These are phyloP conservation scores for Nicotiana otophora DNA, from an alignment of 257 asterid genomes.

Conservation along the genomic window DNA sequence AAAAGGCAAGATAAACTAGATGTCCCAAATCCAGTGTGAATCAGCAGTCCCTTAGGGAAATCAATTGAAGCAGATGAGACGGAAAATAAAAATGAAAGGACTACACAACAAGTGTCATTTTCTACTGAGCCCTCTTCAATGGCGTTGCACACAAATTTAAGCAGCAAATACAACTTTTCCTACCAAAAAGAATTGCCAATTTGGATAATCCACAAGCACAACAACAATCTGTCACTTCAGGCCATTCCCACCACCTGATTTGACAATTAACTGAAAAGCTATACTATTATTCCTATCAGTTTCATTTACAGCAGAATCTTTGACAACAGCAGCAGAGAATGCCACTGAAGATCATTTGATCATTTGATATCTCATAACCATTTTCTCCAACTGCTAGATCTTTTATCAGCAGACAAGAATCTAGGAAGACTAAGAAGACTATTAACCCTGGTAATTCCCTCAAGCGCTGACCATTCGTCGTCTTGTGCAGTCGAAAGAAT, in stretches of 20 bases:
- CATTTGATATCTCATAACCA: slow-evolving; percentile 48
- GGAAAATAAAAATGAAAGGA: background rate
- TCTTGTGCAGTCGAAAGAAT: slow-evolving; percentile 76
- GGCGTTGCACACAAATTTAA: background rate
- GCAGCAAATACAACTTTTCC: background rate
- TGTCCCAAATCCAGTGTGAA: background rate
- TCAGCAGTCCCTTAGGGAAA: no score
- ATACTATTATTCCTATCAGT: background rate
- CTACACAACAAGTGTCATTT: background rate
- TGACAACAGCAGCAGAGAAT: background rate
- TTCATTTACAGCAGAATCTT: background rate
- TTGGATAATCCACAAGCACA: background rate
- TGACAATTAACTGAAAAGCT: background rate
- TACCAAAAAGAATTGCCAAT: background rate
- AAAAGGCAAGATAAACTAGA: background rate
- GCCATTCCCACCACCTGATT: background rate
- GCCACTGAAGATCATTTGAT: background rate
- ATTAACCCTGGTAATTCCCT: slow-evolving; percentile 84
- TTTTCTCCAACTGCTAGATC: slow-evolving; percentile 80
- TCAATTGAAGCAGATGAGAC: no score
- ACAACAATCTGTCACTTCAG: background rate
- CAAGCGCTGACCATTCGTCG: slow-evolving; percentile 95
- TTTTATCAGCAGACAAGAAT: slow-evolving; percentile 61
- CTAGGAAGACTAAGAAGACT: slow-evolving; percentile 95
- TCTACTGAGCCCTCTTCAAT: background rate